Conservation (phyloP, 2,329 filamentous ascomycete species). For the Westerdykella ornata region DNA sequence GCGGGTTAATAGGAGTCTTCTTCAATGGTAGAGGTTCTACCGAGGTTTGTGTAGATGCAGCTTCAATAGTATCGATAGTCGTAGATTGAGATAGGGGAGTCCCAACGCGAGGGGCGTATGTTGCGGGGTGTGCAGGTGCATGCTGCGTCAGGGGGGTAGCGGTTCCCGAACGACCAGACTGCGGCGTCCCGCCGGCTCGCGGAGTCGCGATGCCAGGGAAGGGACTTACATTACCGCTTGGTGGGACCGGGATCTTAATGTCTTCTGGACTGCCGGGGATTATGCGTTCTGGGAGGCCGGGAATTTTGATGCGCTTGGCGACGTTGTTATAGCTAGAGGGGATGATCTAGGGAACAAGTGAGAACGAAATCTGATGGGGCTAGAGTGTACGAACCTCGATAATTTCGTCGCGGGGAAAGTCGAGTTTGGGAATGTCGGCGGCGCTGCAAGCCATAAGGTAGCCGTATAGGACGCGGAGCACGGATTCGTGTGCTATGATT, state of each 20-base stretch:
- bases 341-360: conserved; percentile 58
- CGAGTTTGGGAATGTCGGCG: conserved; percentile 83
- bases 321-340: conserved; percentile 96
- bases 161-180: conserved; percentile 15
- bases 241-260: conserved; percentile 68
- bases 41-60: no score
- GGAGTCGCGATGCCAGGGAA: conserved; percentile 38
- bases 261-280: conserved; percentile 75
- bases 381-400: conserved; percentile 59
- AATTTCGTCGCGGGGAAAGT: conserved; percentile 93
- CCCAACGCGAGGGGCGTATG: conserved; percentile 3
- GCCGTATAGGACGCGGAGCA: conserved; percentile 92
- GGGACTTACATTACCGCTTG: conserved; percentile 45
- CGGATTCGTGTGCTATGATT: conserved; percentile 95
- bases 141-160: conserved; percentile 14
- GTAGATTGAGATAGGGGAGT: background rate
- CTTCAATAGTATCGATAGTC: no score
- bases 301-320: conserved; percentile 83
- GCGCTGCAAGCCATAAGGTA: conserved; percentile 99
- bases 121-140: background rate
- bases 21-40: conserved; percentile 21
- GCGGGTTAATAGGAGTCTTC: conserved; percentile 27
- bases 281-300: conserved; percentile 57
- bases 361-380: conserved; percentile 1
- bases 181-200: conserved; percentile 9